Evolutionary conservation across 2,329 filamentous ascomycete species (phyloP).

Genomic region (Paradendryphiella salina): DNA sequence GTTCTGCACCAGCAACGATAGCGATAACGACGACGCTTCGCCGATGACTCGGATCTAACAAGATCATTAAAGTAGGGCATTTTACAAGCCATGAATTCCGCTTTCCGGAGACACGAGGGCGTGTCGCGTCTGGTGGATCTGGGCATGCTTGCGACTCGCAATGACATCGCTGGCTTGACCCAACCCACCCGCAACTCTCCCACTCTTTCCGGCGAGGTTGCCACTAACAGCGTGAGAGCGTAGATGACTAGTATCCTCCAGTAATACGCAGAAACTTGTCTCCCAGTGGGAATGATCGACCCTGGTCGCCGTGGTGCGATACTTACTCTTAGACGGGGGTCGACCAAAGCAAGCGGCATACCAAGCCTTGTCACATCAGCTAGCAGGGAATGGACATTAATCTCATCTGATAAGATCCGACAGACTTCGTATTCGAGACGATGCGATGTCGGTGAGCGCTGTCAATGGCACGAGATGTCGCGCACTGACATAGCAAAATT

Average conservation of each 20-base stretch:
- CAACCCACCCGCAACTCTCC: constrained; percentile 10
- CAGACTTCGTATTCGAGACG: neutral
- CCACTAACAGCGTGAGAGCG: constrained; percentile 20
- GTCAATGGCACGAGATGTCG: neutral
- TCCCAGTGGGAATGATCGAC: constrained; percentile 22
- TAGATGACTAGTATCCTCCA: constrained; percentile 3
- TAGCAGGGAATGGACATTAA: constrained; percentile 14
- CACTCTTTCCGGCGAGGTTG: constrained; percentile 23
- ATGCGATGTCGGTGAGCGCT: constrained; percentile 24
- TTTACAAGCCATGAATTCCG: constrained; percentile 11
- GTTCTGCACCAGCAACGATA: constrained; percentile 7
- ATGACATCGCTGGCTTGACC: constrained; percentile 12
- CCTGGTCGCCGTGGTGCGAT: constrained; percentile 10
- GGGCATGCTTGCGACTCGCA: constrained; percentile 4
- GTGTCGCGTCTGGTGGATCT: constrained; percentile 7
- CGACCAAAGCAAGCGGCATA: constrained; percentile 21
- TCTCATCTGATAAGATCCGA: constrained; percentile 38
- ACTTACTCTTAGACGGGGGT: constrained; percentile 2
- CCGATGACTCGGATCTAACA: constrained; percentile 45
- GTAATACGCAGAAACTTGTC: constrained; percentile 20
- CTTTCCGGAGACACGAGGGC: constrained; percentile 7
- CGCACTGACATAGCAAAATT: constrained; percentile 16
- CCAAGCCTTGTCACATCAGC: constrained; percentile 6
- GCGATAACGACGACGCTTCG: constrained; percentile 20
- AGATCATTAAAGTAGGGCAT: constrained; percentile 1